A percentile compares a stretch with the other conserved stretches of the same genome.
These are phyloP conservation scores for Ziziphus jujuba DNA, from an alignment of 306 rosid species.

Conservation along the genomic window DNA sequence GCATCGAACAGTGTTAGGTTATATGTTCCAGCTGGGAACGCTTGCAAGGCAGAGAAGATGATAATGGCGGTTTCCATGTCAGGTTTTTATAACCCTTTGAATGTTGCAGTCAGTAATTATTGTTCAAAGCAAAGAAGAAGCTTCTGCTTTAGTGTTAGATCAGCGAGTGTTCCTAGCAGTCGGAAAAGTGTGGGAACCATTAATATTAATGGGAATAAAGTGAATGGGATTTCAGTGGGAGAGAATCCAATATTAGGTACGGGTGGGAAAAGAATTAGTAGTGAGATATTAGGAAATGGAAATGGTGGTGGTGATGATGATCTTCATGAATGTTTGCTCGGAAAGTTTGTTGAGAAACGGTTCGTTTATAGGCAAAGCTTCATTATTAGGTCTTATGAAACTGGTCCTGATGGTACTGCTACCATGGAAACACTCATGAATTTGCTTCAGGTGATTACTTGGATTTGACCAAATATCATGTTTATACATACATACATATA, in stretches of 20 bases:
- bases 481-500: too few species aligned
- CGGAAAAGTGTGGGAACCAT: conserved; percentile 28
- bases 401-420: conserved; percentile 74
- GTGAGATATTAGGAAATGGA: conserved; percentile 12
- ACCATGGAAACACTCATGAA: conserved; percentile 85
- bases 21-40: conserved; percentile 13
- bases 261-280: background rate
- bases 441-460: conserved; percentile 57
- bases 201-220: conserved; percentile 49
- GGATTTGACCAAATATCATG: background rate
- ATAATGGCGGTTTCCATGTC: conserved; percentile 1
- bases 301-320: conserved; percentile 30
- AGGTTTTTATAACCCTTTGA: conserved; percentile 11
- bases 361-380: conserved; percentile 66
- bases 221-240: conserved; percentile 48
- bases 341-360: conserved; percentile 67
- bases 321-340: conserved; percentile 51
- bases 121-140: background rate
- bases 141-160: background rate
- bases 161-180: conserved; percentile 16
- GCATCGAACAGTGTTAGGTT: conserved; percentile 15
- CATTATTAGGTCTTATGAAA: conserved; percentile 69
- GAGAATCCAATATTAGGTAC: conserved; percentile 10
- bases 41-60: conserved; percentile 22
- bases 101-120: background rate